Base-by-base conservation (phyloP, 2,329 filamentous ascomycete genomes). In the Akanthomyces dipterigenus region DNA sequence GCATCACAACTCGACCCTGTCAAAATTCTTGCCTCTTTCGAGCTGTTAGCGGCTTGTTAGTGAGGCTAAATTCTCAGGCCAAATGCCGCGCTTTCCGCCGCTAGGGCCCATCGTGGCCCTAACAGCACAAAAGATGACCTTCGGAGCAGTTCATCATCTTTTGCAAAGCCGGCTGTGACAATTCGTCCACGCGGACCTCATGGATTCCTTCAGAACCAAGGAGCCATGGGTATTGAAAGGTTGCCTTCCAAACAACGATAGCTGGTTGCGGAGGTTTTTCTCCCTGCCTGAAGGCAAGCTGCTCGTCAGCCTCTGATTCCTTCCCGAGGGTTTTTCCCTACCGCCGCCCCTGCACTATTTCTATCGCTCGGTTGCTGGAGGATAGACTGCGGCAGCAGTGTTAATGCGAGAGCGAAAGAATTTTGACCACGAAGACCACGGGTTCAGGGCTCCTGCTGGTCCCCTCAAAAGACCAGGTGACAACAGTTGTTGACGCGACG, bases 321-420 rank as follows among this genome's bases (percentile, higher is more conserved):
- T 59, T 50, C 26, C 14, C 9, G 9, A 42, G 16, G 38, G 38
- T 42, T 42, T 42, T 63, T 63, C 49, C 61, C 61, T 55, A 43
- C 61, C 50, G 61, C 61, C 61, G 50, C 34, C 26, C 61, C 38
- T 51, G 28, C 31, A 49, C 55, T 31, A 60, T 60, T 60, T 63
- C 55, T 55, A 59, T 60, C 43, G 61, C 61, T 60, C 55, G 61
- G 55, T 60, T 63, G 51, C 61, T 63, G 55, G 61, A 60, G 61
- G 24, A 54, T 59, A 55, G 61, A 59, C 61, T 59, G 61, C 55
- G 55, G 55, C 55, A 50, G 54, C 48, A 59, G 54, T 50, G 46
- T 55, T 63, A 38, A 61, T 50, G 61, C 28, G 28, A 31, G 28
- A 8, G 8, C 2, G 28, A 31, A 5, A 31, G 8, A 1, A 56